Base-by-base conservation (phyloP, 108 stramenopile species). In the Aurantiochytrium sp. region DNA sequence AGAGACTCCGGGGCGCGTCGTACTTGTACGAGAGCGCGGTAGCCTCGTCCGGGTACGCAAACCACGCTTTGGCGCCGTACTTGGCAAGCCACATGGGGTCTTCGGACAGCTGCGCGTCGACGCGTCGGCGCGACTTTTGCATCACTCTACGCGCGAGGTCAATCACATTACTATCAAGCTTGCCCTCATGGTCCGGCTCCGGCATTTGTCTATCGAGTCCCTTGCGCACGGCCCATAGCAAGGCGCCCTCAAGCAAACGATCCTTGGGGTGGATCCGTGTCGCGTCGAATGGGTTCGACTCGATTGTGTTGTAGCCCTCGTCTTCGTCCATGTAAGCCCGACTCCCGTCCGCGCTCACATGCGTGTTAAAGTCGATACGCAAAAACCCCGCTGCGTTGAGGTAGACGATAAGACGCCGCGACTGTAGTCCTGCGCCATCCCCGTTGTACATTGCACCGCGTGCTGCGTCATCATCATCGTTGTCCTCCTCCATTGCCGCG, bases 371-470 rank as follows among this genome's bases (percentile, higher is more conserved):
- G 60, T 23, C 93, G 72, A 98, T 93, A 87, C 96, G 91, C 5
- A 98, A 89, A 90, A 97, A 97, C 23, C 95, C 96, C 90, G 96
- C 95, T 5, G 96, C 88, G 91, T 98, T 98, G 87, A 95, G 95
- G 93, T 95, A 98, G 10, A 98, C 98, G 60, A 96, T 92, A 8
- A 93, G 94, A 25, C 95, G 95, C 88, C 97, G 88, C 16, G 96
- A 92, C 51, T 95, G 76, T 60, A 23, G 21, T 3, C 64, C 42
- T 8, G 64, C 64, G 1, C 25, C 64, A 0, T 42, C 25, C 42
- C 21, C 42, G 64, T 23, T 23, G 42, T 69, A 69, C 64, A 69
- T 14, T 10, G 64, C 64, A 18, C 21, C 64, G 42, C 64, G 64
- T 1, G 64, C 64, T 8, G 64, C 64, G 25, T 69, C 64, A 8